phyloP scores from a whole-genome alignment of 148 eudicot species.

The Beta vulgaris region DNA sequence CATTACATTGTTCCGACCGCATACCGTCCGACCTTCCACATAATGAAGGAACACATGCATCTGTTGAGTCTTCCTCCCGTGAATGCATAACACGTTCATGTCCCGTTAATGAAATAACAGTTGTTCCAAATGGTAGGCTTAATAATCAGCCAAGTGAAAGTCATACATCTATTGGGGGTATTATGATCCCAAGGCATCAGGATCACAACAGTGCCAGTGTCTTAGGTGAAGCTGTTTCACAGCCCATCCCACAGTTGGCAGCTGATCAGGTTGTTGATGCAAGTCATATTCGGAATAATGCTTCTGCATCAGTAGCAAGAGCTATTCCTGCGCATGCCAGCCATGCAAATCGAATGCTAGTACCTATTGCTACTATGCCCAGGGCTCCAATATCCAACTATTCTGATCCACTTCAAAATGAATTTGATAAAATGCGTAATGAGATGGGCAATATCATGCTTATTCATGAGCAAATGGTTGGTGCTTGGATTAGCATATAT shows the following conservation, averaged over 20 bases:
- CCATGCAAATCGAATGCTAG: conserved; percentile 20
- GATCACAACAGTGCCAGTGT: conserved; percentile 4
- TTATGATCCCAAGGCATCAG: conserved; percentile 14
- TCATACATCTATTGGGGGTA: conserved; percentile 20
- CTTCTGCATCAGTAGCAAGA: conserved; percentile 22
- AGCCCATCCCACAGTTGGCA: conserved; percentile 17
- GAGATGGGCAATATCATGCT: conserved; percentile 38
- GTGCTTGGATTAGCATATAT: conserved; percentile 20
- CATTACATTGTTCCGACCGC: conserved; percentile 15
- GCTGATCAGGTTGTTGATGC: conserved; percentile 9
- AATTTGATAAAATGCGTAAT: conserved; percentile 45
- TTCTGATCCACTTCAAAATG: conserved; percentile 64
- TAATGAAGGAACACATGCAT: conserved; percentile 7
- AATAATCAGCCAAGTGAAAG: conserved; percentile 18
- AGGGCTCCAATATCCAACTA: conserved; percentile 17
- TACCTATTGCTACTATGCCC: conserved; percentile 27
- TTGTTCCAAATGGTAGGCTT: conserved; percentile 23
- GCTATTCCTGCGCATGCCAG: conserved; percentile 14
- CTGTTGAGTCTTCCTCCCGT: conserved; percentile 14
- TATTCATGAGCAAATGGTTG: conserved; percentile 49
- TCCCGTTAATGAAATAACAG: conserved; percentile 21
- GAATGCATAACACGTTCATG: conserved; percentile 14
- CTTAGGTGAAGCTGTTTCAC: conserved; percentile 30
- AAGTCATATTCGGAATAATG: conserved; percentile 21
- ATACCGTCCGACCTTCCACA: conserved; percentile 1